A percentile compares a stretch with the other conserved stretches of the same genome.
phyloP scores from a whole-genome alignment of 2,329 filamentous ascomycete genomes.

The Ophiostoma sp. region DNA sequence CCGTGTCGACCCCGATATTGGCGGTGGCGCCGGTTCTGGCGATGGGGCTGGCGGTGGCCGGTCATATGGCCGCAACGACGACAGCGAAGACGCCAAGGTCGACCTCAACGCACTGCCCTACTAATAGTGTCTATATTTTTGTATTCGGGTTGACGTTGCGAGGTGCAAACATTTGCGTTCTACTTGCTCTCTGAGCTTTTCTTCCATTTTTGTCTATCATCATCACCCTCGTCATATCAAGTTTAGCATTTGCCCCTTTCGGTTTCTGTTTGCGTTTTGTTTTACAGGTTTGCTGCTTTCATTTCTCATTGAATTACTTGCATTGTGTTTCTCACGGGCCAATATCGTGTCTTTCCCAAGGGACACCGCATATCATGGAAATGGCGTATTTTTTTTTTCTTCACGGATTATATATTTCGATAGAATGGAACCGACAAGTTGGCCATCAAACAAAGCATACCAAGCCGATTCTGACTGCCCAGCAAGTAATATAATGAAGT shows the following conservation, averaged over 20 bases:
- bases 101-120: slow-evolving; percentile 28
- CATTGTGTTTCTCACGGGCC: not conserved
- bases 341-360: not conserved
- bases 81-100: slow-evolving; percentile 25
- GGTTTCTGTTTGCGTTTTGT: slow-evolving; percentile 11
- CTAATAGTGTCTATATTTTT: slow-evolving; percentile 7
- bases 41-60: slow-evolving; percentile 24
- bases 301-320: not conserved
- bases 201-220: not conserved
- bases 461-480: not conserved
- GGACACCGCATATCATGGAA: not conserved
- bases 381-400: not conserved
- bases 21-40: slow-evolving; percentile 23
- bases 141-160: not conserved
- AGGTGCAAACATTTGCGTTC: not conserved
- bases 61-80: slow-evolving; percentile 11
- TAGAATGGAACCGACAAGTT: not conserved
- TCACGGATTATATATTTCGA: not conserved
- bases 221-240: not conserved
- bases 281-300: not conserved
- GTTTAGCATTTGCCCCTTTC: not conserved
- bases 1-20: slow-evolving; percentile 28
- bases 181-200: not conserved
- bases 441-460: not conserved
- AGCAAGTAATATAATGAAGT: not conserved